Evolutionary conservation across 1,284 basidiomycete genomes (phyloP), one percentile per base, ranked within the genome.

Genomic region (Trichosporon coremiiforme): DNA sequence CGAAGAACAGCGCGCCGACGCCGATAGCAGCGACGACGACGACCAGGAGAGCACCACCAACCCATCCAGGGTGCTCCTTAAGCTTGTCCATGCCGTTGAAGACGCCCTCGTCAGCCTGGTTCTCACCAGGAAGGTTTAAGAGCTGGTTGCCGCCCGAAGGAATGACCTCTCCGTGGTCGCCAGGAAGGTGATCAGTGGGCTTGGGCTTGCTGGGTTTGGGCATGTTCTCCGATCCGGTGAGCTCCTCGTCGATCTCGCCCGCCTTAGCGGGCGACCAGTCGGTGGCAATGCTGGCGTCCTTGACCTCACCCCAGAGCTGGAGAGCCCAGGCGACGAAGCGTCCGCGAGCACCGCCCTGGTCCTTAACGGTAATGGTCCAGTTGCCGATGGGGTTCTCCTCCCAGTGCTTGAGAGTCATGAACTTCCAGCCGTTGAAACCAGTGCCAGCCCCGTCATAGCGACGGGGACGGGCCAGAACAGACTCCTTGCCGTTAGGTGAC

Each of bases 321-420:
- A 98, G 90, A 66, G 89, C 89, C 96, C 96, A 99, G 17, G 92
- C 92, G 60, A 93, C 86, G 85, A 99, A 94, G 12, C 87, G 87
- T 64, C 97, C 97, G 55, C 86, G 88, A 36, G 89, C 84, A 69
- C 85, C 87, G 66, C 86, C 86, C 74, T 90, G 89, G 79, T 98
- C 95, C 41, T 88, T 90, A 8, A 98, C 93, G 47, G 85, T 89
- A 69, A 99, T 88, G 0, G 89, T 93, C 97, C 97, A 99, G 7
- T 90, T 88, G 15, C 97, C 97, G 20, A 94, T 82, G 0, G 95
- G 92, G 78, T 92, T 87, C 85, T 99, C 97, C 64, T 91, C 95
- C 97, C 97, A 99, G 82, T 99, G 97, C 84, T 99, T 99, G 69
- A 99, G 89, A 31, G 90, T 89, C 95, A 98, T 99, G 81, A 99